These are phyloP conservation scores for Saturnispora zaruensis DNA, from an alignment of 805 yeast species.

Conservation along the genomic window DNA sequence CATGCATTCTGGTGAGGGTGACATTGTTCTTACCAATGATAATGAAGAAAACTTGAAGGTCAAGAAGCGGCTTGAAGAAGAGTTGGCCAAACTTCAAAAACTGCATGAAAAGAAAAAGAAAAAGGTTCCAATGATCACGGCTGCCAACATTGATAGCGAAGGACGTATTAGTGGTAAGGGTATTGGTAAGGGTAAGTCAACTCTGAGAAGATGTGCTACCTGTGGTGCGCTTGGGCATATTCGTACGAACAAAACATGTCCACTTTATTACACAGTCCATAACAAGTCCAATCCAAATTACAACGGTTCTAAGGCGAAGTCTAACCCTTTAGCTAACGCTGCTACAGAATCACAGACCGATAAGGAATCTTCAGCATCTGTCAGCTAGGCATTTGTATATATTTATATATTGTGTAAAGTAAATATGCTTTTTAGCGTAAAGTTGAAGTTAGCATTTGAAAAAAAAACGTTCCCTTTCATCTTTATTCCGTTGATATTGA, in stretches of 20 bases:
- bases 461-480: not conserved
- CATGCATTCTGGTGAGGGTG: conserved; percentile 52
- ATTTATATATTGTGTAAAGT: not conserved
- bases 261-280: conserved; percentile 54
- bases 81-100: conserved; percentile 73
- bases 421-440: not conserved
- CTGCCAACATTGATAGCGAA: conserved; percentile 29
- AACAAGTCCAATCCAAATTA: conserved; percentile 30
- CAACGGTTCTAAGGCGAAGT: conserved; percentile 19
- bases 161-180: conserved; percentile 52
- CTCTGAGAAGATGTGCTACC: conserved; percentile 79
- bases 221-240: conserved; percentile 97
- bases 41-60: conserved; percentile 74
- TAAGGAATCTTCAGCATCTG: not conserved
- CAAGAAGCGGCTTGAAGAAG: conserved; percentile 69
- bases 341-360: conserved; percentile 1
- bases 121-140: conserved; percentile 25
- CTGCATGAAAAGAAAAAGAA: conserved; percentile 47
- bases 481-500: not conserved
- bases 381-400: not conserved
- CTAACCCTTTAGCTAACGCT: conserved; percentile 2
- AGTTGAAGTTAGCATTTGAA: not conserved
- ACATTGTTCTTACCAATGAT: conserved; percentile 70
- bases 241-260: conserved; percentile 85
- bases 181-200: conserved; percentile 62